Conservation (phyloP, 306 rosid species). For the Castanea mollissima region DNA sequence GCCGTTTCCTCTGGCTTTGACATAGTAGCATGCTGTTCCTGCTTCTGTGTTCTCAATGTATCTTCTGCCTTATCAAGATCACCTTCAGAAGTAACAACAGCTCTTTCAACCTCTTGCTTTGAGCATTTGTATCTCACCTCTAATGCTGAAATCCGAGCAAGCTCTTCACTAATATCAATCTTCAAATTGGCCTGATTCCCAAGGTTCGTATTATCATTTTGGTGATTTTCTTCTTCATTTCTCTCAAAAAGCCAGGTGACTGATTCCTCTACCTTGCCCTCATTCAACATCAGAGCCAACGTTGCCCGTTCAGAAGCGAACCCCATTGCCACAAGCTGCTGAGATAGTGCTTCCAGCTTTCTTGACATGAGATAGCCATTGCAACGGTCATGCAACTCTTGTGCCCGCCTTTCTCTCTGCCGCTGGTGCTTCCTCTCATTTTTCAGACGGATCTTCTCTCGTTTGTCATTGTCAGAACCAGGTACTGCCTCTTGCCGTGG, state of each 20-base stretch:
- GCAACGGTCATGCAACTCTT: constrained; percentile 78
- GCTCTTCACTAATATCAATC: constrained; percentile 79
- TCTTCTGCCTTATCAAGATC: constrained; percentile 69
- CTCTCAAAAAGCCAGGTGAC: constrained; percentile 71
- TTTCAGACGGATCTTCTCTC: constrained; percentile 81
- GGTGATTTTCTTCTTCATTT: constrained; percentile 44
- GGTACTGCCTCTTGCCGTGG: constrained; percentile 52
- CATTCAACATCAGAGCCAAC: constrained; percentile 61
- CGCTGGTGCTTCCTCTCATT: constrained; percentile 91
- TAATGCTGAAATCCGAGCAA: constrained; percentile 50
- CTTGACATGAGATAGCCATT: constrained; percentile 70
- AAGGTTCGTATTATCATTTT: constrained; percentile 29
- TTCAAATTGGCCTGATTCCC: constrained; percentile 52
- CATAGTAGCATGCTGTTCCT: constrained; percentile 38
- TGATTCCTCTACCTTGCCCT: constrained; percentile 76
- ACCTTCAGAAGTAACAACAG: constrained; percentile 74
- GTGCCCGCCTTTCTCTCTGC: constrained; percentile 85
- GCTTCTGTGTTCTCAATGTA: constrained; percentile 54
- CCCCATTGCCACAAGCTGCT: constrained; percentile 76
- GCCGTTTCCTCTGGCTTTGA: constrained; percentile 55
- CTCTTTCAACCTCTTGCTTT: constrained; percentile 83
- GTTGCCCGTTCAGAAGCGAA: constrained; percentile 63
- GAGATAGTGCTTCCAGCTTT: constrained; percentile 77
- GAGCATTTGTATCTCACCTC: constrained; percentile 59
- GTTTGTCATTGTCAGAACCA: constrained; percentile 71